Evolutionary conservation across 208 protist species (phyloP), one percentile per base, ranked within the genome.

Genomic region (Trypanosoma caninum): DNA sequence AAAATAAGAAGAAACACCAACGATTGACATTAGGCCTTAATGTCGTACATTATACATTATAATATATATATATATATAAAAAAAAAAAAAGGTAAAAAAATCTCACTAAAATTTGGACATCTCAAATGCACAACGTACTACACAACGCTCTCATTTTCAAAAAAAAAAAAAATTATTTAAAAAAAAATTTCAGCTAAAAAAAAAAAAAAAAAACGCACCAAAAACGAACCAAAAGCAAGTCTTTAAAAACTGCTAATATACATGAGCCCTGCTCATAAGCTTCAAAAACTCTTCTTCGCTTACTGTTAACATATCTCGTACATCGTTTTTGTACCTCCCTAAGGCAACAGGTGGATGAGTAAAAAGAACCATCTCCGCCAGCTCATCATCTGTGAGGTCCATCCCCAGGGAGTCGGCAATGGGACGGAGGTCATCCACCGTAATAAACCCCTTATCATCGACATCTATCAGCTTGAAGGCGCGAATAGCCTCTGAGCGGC

Each of bases 321-420:
- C 73, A 28, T 87, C 88, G 34, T 78, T 80, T 47, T 89, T 80
- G 1, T 66, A 57, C 59, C 68, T 64, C 51, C 65, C 62, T 47
- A 55, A 76, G 59, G 88, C 69, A 27, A 70, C 65, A 31, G 89
- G 78, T 16, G 69, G 28, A 42, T 97, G 91, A 11, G 94, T 91
- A 72, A 97, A 97, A 13, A 97, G 82, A 56, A 99, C 94, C 97
- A 99, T 99, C 61, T 97, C 95, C 44, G 88, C 67, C 34, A 99
- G 73, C 70, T 99, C 97, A 20, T 98, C 97, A 64, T 99, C 97
- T 23, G 95, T 93, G 54, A 99, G 60, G 58, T 97, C 77, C 68
- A 98, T 87, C 16, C 94, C 81, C 27, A 98, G 60, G 8, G 93
- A 88, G 48, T 93, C 64, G 14, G 94, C 74, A 31, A 98, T 96